These are phyloP conservation scores for Cyathus pygmaeus DNA, from an alignment of 1,284 basidiomycete genomes.

Conservation along the genomic window DNA sequence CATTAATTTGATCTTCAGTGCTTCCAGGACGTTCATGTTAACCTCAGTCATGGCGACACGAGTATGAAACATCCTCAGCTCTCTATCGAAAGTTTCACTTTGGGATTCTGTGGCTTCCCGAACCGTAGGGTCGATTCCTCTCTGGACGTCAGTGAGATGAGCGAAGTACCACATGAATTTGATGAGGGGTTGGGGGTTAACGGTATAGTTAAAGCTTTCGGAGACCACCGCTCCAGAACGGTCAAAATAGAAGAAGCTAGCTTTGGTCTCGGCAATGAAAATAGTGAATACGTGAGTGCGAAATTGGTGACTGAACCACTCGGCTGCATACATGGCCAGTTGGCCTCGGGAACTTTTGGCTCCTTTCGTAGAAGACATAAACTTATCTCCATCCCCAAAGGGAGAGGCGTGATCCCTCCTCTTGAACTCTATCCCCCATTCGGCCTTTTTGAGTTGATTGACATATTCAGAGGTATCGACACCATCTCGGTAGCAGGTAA, in stretches of 20 bases:
- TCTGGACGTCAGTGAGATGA: constrained; percentile 5
- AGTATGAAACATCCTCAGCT: neutral
- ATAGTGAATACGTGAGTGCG: constrained; percentile 34
- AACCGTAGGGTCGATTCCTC: constrained; percentile 25
- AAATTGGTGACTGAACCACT: constrained; percentile 18
- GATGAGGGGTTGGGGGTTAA: constrained; percentile 16
- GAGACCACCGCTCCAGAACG: constrained; percentile 37
- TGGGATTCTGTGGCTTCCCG: constrained; percentile 6
- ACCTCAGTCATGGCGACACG: neutral
- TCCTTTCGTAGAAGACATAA: neutral
- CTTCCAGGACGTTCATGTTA: neutral
- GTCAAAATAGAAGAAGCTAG: constrained; percentile 39
- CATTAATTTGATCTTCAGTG: neutral
- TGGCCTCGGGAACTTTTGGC: constrained; percentile 17
- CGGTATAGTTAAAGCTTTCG: constrained; percentile 29
- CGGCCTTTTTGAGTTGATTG: neutral
- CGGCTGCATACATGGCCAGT: constrained; percentile 16
- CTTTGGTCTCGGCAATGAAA: constrained; percentile 24
- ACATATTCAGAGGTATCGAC: neutral
- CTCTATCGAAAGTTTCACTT: neutral
- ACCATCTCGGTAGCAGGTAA: neutral
- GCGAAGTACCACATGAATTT: constrained; percentile 30
- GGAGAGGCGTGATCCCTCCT: neutral
- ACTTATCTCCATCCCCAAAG: neutral
- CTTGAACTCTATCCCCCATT: neutral